Evolutionary conservation across 148 eudicot genomes (phyloP), one percentile per base, ranked within the genome.

Genomic region (Oxyria digyna): DNA sequence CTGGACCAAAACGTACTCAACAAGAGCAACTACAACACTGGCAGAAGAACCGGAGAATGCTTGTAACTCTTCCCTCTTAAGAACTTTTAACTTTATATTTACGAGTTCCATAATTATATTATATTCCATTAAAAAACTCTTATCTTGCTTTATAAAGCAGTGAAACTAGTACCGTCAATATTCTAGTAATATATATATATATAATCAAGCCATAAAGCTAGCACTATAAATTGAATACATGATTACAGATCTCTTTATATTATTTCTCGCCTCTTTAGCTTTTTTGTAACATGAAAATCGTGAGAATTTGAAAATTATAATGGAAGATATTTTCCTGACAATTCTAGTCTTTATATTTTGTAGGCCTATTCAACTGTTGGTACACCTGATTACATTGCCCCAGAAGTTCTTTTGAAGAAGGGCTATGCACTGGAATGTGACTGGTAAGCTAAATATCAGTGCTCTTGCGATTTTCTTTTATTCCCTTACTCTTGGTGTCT

Each of bases 341-440:
- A 64, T 66, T 65, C 24, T 75, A 29, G 24, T 76, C 23, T 67
- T 64, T 42, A 69, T 74, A 38, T 74, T 69, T 62, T 81, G 75
- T 89, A 95, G 98, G 98, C 98, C 73, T 92, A 84, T 78, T 92
- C 98, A 42, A 92, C 98, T 11, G 98, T 92, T 70, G 96, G 98
- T 38, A 92, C 98, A 49, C 98, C 98, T 54, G 98, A 92, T 74
- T 92, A 92, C 79, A 92, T 92, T 76, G 98, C 98, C 59, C 98
- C 98, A 59, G 98, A 92, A 77, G 98, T 92, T 73, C 76, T 92
- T 18, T 67, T 89, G 69, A 92, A 92, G 88, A 92, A 92, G 76
- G 98, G 98, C 45, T 92, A 92, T 67, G 88, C 82, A 35, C 74
- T 89, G 94, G 98, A 92, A 76, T 92, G 98, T 68, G 98, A 92